Conservation (phyloP, 495 filamentous ascomycete species). For the Monascus purpureus region DNA sequence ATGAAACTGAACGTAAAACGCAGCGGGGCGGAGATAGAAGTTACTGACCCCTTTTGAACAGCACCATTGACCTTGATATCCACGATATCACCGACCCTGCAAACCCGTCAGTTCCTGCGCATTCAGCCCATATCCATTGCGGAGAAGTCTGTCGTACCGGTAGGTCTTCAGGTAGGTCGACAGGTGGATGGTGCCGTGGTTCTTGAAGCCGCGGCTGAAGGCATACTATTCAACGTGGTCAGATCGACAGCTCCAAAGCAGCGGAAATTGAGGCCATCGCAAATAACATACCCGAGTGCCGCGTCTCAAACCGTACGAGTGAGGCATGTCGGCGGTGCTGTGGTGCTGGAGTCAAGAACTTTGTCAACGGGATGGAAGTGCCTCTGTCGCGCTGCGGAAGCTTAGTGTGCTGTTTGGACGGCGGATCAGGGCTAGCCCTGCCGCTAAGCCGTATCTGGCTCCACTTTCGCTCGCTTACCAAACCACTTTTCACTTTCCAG, state of each 20-base stretch:
- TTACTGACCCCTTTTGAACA: slow-evolving; percentile 88
- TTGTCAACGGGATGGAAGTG: slow-evolving; percentile 27
- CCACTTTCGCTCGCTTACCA: slow-evolving; percentile 15
- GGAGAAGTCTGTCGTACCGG: slow-evolving; percentile 41
- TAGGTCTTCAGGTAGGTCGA: slow-evolving; percentile 87
- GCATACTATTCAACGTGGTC: slow-evolving; percentile 49
- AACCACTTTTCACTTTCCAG: slow-evolving; percentile 10
- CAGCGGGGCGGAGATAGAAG: slow-evolving; percentile 7
- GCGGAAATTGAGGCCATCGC: too few relatives aligned
- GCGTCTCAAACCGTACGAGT: slow-evolving; percentile 84
- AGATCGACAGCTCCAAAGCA: too few relatives aligned
- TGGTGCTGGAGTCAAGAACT: slow-evolving; percentile 30
- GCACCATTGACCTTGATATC: slow-evolving; percentile 95
- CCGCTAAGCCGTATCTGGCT: slow-evolving; percentile 9
- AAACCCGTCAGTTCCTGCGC: slow-evolving; percentile 15
- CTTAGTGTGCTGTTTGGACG: slow-evolving; percentile 15
- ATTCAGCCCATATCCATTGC: slow-evolving; percentile 6
- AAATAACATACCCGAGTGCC: slow-evolving; percentile 78
- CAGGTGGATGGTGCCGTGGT: slow-evolving; percentile 80
- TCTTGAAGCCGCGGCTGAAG: slow-evolving; percentile 84
- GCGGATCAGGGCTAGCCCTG: slow-evolving; percentile 7
- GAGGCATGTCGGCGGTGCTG: slow-evolving; percentile 68
- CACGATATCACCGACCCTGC: slow-evolving; percentile 91
- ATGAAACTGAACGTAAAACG: too few relatives aligned
- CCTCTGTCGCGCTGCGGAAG: slow-evolving; percentile 13